Base-by-base conservation (phyloP, 2,329 filamentous ascomycete genomes). In the Cladosporium cucumerinum region DNA sequence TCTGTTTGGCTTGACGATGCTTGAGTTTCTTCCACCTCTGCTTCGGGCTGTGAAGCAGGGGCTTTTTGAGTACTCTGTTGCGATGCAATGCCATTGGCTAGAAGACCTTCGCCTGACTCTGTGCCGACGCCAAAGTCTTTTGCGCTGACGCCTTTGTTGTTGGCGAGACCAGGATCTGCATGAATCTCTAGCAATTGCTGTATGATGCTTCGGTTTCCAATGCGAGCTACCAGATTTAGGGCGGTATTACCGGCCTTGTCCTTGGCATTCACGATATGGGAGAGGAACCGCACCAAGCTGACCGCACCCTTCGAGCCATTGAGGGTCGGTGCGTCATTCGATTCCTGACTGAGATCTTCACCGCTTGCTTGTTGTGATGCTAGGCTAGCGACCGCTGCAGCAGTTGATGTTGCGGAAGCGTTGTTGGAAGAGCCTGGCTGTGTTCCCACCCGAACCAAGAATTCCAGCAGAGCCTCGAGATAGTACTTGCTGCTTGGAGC, bases 141-240 rank as follows among this genome's bases (percentile, higher is more conserved):
- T 0, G 95, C 93, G 46, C 92, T 86, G 14, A 98, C 83, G 23
- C 94, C 93, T 52, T 93, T 93, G 57, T 93, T 88, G 73, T 99
- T 99, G 6, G 92, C 86, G 72, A 98, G 93, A 61, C 89, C 87
- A n/a, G 93, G 90, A 76, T 98, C 93, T 1, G 95, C 95, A 64
- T 94, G 93, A 51, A 99, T 93, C 78, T 99, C 95, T 12, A 98
- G 83, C 34, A 99, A 82, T 75, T 99, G 95, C n/a, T 93, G 94
- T 65, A 98, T 96, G 71, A 99, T 97, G 72, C 92, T 96, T 63
- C 90, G 85, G 75, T 97, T 98, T 25, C 93, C 92, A 70, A 97
- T 96, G 67, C 95, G 86, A 1, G 95, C 93, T 1, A 94, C 95
- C 67, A 98, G 89, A 71, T 97, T 97, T 23, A 99, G 82, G 0